Evolutionary conservation across 345 rosid species (phyloP).

Genomic region (Fremontodendron californicum): DNA sequence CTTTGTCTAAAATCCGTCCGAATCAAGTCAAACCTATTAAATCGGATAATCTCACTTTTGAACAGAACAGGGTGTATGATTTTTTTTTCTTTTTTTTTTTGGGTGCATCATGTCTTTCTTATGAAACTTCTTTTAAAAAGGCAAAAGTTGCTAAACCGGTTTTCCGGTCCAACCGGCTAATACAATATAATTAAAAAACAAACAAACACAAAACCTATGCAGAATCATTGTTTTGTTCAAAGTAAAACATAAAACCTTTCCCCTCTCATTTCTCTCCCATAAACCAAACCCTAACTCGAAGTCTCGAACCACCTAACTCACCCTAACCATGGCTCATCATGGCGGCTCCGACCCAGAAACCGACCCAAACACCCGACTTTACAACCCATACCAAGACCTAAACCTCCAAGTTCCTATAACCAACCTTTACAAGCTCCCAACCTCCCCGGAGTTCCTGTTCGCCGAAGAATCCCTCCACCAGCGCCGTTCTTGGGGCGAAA

Average conservation of each 20-base stretch:
- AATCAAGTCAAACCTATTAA: no score
- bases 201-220: background rate
- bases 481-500: slow-evolving; percentile 98
- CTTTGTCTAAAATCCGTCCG: no score
- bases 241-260: background rate
- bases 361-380: slow-evolving; percentile 53
- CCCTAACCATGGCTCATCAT: slow-evolving; percentile 33
- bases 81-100: no score
- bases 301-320: background rate
- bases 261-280: background rate
- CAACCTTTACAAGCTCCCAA: slow-evolving; percentile 71
- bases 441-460: slow-evolving; percentile 92
- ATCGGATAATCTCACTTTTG: no score
- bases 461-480: slow-evolving; percentile 76
- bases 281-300: slow-evolving; percentile 23
- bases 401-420: slow-evolving; percentile 48
- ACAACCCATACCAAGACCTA: slow-evolving; percentile 80
- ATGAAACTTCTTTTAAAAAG: no score
- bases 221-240: background rate
- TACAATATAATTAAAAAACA: background rate
- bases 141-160: background rate
- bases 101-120: no score
- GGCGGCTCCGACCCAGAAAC: slow-evolving; percentile 39
- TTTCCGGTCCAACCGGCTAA: slow-evolving; percentile 6
- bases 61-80: no score